Conservation (phyloP, 2,329 filamentous ascomycete species). For the Phialophora macrospora region DNA sequence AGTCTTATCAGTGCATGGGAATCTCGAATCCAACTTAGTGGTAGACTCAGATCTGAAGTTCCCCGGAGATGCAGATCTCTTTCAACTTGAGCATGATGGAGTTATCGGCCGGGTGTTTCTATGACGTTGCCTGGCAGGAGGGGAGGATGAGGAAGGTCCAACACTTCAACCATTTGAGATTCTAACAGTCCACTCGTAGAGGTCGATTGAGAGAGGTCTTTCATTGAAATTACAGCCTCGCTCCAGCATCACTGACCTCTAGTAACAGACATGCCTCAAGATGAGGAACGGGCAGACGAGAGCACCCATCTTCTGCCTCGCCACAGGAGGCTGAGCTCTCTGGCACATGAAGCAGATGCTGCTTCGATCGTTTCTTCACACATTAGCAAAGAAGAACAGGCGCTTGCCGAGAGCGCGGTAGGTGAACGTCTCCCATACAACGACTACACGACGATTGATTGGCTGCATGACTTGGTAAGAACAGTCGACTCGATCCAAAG, state of each 20-base stretch:
- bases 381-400: conserved; percentile 56
- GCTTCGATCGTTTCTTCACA: conserved; percentile 51
- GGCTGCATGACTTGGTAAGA: conserved; percentile 63
- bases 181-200: neutral
- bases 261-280: conserved; percentile 23
- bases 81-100: neutral
- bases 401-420: conserved; percentile 52
- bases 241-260: neutral
- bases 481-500: neutral
- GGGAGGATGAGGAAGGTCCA: neutral
- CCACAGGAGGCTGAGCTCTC: conserved; percentile 43
- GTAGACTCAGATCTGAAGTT: conserved; percentile 11
- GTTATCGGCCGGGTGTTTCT: neutral
- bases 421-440: conserved; percentile 65
- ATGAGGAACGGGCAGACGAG: conserved; percentile 30
- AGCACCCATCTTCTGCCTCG: conserved; percentile 27
- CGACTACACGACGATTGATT: conserved; percentile 67
- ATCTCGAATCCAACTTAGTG: neutral
- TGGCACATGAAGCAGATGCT: conserved; percentile 50
- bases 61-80: conserved; percentile 26
- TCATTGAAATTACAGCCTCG: conserved; percentile 1
- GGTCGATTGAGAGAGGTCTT: conserved; percentile 9
- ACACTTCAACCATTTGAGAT: neutral
- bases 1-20: conserved; percentile 13
- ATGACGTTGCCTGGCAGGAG: neutral